Evolutionary conservation across 2,329 filamentous ascomycete genomes (phyloP), one percentile per base, ranked within the genome.

Genomic region (Aspergillus melleus): DNA sequence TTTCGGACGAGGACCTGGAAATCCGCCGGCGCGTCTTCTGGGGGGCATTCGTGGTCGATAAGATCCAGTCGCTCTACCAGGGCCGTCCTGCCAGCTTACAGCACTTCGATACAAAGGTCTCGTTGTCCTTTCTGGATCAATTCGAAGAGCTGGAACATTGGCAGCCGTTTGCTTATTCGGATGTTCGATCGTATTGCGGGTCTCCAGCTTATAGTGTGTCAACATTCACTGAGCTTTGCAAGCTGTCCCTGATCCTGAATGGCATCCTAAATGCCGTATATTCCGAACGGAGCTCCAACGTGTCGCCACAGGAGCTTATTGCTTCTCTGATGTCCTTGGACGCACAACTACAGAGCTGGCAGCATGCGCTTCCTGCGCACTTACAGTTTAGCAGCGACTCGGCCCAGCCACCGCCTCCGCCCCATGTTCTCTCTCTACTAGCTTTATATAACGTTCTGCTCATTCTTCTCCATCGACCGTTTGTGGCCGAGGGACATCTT

Each of bases 111-210:
- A 76, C 75, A 0, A 70, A 75, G 10, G 80, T 85, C 0, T 78
- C 82, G 0, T 77, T 83, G 19, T 72, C 76, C 1, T 67, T 68
- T 29, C n/a, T 68, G 32, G 66, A 70, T 12, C 52, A 59, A 3
- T 84, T 77, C 32, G 84, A 86, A 30, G 84, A 86, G 62, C 72
- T 83, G 0, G 83, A 86, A 55, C 72, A 77, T 22, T 86, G 79
- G 78, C 71, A 74, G n/a, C 80, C 80, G 0, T 81, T 82, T 60
- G 74, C 71, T 2, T 80, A 73, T 70, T 61, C 67, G 8, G 61
- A 61, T 46, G 62, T 59, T 4, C 66, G 73, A 24, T 72, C 61
- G 24, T 76, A 75, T 54, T 60, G 71, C 29, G 74, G 73, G 4
- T 73, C 69, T 0, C 68, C 69, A 1, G 67, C 68, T 2, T 69